Percentiles rank a stretch among this genome's conserved stretches.
These are phyloP conservation scores for Ustilago hordei DNA, from an alignment of 1,284 basidiomycete genomes.

Conservation along the genomic window DNA sequence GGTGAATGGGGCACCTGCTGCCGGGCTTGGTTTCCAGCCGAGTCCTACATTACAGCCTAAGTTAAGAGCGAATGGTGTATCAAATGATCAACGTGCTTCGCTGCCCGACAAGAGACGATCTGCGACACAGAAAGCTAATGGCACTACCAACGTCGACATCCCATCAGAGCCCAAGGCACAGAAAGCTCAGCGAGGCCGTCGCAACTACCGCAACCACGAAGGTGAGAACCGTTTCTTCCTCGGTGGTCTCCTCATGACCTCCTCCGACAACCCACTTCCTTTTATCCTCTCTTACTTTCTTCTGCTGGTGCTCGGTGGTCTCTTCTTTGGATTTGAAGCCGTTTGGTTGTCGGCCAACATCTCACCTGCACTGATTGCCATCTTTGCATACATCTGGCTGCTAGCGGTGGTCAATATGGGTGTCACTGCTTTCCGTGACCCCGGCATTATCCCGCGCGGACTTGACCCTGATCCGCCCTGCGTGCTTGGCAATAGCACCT, in stretches of 20 bases:
- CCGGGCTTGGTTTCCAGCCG: constrained; percentile 18
- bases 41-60: neutral
- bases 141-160: neutral
- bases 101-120: neutral
- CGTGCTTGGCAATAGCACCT: constrained; percentile 37
- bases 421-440: constrained; percentile 64
- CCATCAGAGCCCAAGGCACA: neutral
- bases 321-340: constrained; percentile 64
- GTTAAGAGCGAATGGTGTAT: neutral
- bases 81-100: constrained; percentile 13
- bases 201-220: constrained; percentile 48
- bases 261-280: constrained; percentile 57
- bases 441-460: constrained; percentile 65
- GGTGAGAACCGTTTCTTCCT: constrained; percentile 62
- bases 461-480: constrained; percentile 67
- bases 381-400: constrained; percentile 60
- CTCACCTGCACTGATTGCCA: constrained; percentile 53
- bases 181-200: constrained; percentile 22
- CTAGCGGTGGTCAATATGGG: constrained; percentile 58
- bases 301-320: constrained; percentile 52
- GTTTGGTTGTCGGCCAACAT: constrained; percentile 53
- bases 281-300: constrained; percentile 53
- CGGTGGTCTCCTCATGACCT: constrained; percentile 57
- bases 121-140: neutral
- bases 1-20: neutral